Evolutionary conservation across 768 basidiomycete species (phyloP).

Genomic region (Tricholoma sp.): DNA sequence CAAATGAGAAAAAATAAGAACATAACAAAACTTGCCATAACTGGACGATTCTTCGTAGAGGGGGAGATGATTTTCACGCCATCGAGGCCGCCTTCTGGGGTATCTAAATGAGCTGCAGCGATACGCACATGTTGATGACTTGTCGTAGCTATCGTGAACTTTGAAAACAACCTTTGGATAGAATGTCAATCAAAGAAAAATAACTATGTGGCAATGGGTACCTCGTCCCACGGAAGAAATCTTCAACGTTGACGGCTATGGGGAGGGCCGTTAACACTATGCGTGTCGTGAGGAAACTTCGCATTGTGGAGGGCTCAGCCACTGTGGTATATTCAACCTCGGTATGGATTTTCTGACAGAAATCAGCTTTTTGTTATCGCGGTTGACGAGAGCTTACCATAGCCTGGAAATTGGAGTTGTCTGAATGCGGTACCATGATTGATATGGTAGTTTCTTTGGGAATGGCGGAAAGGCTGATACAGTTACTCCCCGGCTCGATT

Average conservation of each 20-base stretch:
- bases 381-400: constrained; percentile 41
- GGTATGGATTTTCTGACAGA: constrained; percentile 58
- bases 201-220: constrained; percentile 19
- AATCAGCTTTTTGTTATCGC: not conserved
- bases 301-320: constrained; percentile 43
- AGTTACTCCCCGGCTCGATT: constrained; percentile 28
- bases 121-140: constrained; percentile 79
- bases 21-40: constrained; percentile 37
- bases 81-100: constrained; percentile 36
- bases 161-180: constrained; percentile 70
- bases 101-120: constrained; percentile 49
- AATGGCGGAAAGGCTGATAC: constrained; percentile 43
- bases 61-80: constrained; percentile 50
- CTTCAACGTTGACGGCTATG: constrained; percentile 90
- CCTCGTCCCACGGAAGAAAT: constrained; percentile 89
- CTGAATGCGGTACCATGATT: constrained; percentile 63
- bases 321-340: constrained; percentile 65
- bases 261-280: constrained; percentile 69
- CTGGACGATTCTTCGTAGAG: constrained; percentile 37
- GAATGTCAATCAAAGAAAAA: not conserved
- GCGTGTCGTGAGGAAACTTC: constrained; percentile 51
- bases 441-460: constrained; percentile 39
- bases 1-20: not conserved
- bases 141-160: constrained; percentile 84
- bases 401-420: constrained; percentile 52